Evolutionary conservation across 2,329 filamentous ascomycete species (phyloP), one percentile per base, ranked within the genome.

Genomic region (Xylariales sp.): DNA sequence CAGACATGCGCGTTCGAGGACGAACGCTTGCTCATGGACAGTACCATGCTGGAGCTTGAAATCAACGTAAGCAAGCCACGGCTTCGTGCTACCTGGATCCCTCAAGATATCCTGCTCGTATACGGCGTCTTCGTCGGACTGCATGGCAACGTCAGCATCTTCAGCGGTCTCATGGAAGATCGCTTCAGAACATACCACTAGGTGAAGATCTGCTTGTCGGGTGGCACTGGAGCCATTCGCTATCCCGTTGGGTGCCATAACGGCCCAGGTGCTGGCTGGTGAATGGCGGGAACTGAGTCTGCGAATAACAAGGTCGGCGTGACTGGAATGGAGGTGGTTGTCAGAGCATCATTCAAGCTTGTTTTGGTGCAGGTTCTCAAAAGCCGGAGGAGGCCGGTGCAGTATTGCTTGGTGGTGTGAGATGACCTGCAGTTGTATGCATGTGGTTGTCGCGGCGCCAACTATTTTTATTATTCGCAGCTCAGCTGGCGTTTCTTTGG

Each of bases 51-150:
- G 86, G 53, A 81, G 70, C 68, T 98, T 98, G 74, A 87, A 90
- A 51, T 88, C 82, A 61, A 91, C 86, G 65, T 97, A 98, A 52
- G 88, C 82, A 44, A 98, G 77, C 93, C 93, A 98, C 57, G 93
- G 90, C 66, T 91, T 94, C 52, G 91, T 81, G 62, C 82, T 93
- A 56, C 84, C 85, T 7, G 82, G 80, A 57, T 94, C 88, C 53
- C 90, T 86, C 50, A 93, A 71, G 46, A 97, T 82, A 63, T 98
- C 93, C 67, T 96, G 90, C 69, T 98, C 94, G 73, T 97, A 98
- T 46, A 95, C 79, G 42, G 87, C 84, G 68, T 98, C 93, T 68
- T 94, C 88, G 60, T 89, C 86, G 54, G 82, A 76, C 80, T 91
- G 50, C 54, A 51, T 55, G 54, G 27, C 29, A 22, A 51, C 60